Evolutionary conservation across 805 yeast species (phyloP), one percentile per base, ranked within the genome.

Genomic region (Saturnispora silvae): DNA sequence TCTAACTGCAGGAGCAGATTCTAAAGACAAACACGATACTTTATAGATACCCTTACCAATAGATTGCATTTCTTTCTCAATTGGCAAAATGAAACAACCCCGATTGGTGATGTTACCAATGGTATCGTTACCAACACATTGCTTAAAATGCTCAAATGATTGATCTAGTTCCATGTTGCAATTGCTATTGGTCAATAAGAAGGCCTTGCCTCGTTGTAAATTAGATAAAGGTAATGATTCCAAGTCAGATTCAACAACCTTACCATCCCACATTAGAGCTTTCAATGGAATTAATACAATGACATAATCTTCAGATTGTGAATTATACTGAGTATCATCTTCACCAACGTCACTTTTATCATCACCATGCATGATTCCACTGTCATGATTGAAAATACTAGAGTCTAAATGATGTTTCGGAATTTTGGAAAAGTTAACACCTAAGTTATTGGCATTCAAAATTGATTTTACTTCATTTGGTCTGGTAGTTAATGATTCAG

Each of bases 231-330:
- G 72, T 3, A 70, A 60, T 3, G 57, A 51, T 9, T 61, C 67
- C 11, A 73, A 54, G 11, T 67, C 64, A 14, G 39, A 33, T 30
- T 75, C 70, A 27, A 77, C 67, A 44, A 81, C 76, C 14, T 72
- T 68, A 4, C 96, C 96, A 43, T 81, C 86, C 97, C 97, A 89
- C 34, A 82, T 74, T 57, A 87, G 70, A 0, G 96, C 94, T 49
- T 83, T 83, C 3, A 78, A 68, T 0, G 95, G 86, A 48, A 83
- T 77, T 4, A 87, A 57, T 0, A 84, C 79, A 20, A 86, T 49
- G 11, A 84, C 69, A 45, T 82, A 84, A 0, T 85, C 82, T 20
- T 46, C 40, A 13, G 35, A 18, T 27, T 37, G 30, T 2, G 28
- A n/a, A 17, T 34, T 44, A 18, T 45, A 42, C 17, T 43, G 45